These are phyloP conservation scores for Phytophthora melonis DNA, from an alignment of 352 stramenopile genomes.

Conservation along the genomic window DNA sequence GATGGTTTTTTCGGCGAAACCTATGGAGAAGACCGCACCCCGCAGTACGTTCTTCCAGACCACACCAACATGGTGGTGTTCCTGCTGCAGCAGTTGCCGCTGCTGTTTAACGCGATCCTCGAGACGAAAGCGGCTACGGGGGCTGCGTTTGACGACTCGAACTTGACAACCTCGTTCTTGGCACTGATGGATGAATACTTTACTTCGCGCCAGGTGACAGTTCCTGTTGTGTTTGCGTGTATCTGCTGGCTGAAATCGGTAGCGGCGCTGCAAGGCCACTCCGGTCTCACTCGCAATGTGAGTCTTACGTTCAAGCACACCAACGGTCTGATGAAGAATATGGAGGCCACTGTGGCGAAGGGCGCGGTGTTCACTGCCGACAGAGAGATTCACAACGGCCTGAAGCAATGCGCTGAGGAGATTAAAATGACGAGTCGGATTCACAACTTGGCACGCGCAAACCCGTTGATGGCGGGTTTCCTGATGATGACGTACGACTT, in stretches of 20 bases:
- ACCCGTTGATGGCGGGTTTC: slow-evolving; percentile 40
- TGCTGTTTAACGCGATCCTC: slow-evolving; percentile 28
- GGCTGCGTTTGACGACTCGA: neutral
- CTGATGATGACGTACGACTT: slow-evolving; percentile 39
- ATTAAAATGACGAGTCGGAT: slow-evolving; percentile 9
- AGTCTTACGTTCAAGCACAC: slow-evolving; percentile 38
- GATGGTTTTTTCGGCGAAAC: slow-evolving; percentile 28
- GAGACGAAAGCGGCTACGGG: neutral
- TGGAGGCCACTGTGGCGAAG: slow-evolving; percentile 29
- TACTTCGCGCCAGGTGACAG: slow-evolving; percentile 24
- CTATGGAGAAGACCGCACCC: slow-evolving; percentile 22
- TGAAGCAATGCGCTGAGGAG: slow-evolving; percentile 11
- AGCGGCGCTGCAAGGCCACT: slow-evolving; percentile 37
- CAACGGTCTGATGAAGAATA: slow-evolving; percentile 24
- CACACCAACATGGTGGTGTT: slow-evolving; percentile 16
- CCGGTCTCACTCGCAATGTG: slow-evolving; percentile 28
- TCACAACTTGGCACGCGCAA: slow-evolving; percentile 31
- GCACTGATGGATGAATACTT: slow-evolving; percentile 39
- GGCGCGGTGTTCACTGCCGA: slow-evolving; percentile 24
- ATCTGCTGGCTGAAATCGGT: slow-evolving; percentile 48
- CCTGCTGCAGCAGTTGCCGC: slow-evolving; percentile 27
- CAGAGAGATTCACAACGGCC: slow-evolving; percentile 14
- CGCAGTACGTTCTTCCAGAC: slow-evolving; percentile 26
- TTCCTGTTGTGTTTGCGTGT: slow-evolving; percentile 39
- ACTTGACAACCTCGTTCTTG: slow-evolving; percentile 1